A percentile compares a stretch with the other conserved stretches of the same genome.
Evolutionary conservation across 2,329 filamentous ascomycete genomes (phyloP).

Genomic region (Pseudogymnoascus sp.): DNA sequence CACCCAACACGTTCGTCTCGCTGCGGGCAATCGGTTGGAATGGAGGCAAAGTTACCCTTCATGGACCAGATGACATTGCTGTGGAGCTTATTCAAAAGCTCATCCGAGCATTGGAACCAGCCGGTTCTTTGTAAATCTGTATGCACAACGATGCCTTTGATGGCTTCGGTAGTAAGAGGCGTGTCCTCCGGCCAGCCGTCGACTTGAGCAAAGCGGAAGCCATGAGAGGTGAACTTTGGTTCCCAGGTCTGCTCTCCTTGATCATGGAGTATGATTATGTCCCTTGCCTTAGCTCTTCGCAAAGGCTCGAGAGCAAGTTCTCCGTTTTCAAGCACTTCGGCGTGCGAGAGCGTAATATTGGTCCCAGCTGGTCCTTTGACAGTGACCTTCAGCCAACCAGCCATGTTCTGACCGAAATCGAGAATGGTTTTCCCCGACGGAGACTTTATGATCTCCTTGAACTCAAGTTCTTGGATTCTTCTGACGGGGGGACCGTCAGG

Average conservation of each 20-base stretch:
- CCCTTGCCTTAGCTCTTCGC: conserved; percentile 29
- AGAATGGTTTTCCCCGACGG: conserved; percentile 32
- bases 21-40: conserved; percentile 53
- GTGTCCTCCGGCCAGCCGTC: conserved; percentile 29
- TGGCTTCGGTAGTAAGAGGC: conserved; percentile 18
- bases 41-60: conserved; percentile 49
- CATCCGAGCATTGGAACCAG: conserved; percentile 20
- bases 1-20: conserved; percentile 48
- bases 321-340: conserved; percentile 47
- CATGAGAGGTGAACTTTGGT: conserved; percentile 41
- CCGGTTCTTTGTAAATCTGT: conserved; percentile 31
- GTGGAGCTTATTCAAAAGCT: conserved; percentile 44
- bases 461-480: conserved; percentile 22
- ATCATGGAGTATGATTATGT: conserved; percentile 30
- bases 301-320: conserved; percentile 38
- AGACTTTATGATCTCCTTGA: conserved; percentile 17
- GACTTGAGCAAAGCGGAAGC: conserved; percentile 39
- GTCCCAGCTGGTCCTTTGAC: conserved; percentile 33
- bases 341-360: conserved; percentile 41
- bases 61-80: conserved; percentile 50
- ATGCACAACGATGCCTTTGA: conserved; percentile 35
- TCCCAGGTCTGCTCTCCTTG: conserved; percentile 28
- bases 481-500: conserved; percentile 39
- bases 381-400: conserved; percentile 34
- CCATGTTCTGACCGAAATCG: conserved; percentile 40